phyloP scores from a whole-genome alignment of 495 filamentous ascomycete species.

The Neurospora sp. region DNA sequence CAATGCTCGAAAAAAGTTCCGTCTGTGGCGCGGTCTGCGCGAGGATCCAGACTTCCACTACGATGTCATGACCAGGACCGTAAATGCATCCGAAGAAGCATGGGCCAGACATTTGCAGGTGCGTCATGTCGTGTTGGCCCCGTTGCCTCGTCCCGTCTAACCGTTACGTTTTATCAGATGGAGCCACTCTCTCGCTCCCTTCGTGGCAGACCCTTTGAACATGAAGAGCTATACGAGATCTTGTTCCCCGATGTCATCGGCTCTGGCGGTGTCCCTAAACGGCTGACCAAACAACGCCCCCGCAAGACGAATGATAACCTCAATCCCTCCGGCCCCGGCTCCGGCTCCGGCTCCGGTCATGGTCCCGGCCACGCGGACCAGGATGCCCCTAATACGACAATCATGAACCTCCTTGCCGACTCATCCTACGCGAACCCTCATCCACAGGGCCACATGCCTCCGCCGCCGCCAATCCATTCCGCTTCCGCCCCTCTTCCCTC shows the following conservation, averaged over 20 bases:
- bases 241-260: constrained; percentile 41
- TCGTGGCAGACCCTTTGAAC: constrained; percentile 37
- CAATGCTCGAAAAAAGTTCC: constrained; percentile 45
- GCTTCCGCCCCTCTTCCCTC: neutral
- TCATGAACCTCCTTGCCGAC: constrained; percentile 25
- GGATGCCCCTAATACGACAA: constrained; percentile 20
- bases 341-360: neutral
- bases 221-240: constrained; percentile 42
- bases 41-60: constrained; percentile 41
- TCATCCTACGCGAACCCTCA: constrained; percentile 9
- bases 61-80: constrained; percentile 30
- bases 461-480: constrained; percentile 1
- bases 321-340: neutral
- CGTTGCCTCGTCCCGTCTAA: constrained; percentile 1
- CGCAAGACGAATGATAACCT: constrained; percentile 27
- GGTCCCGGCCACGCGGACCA: constrained; percentile 12
- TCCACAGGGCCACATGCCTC: constrained; percentile 14
- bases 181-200: constrained; percentile 39
- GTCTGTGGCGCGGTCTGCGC: constrained; percentile 39
- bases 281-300: constrained; percentile 32
- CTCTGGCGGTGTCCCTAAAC: constrained; percentile 39
- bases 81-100: constrained; percentile 37
- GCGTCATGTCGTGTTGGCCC: neutral
- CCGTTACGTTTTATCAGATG: constrained; percentile 18
- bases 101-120: constrained; percentile 40